A percentile compares a stretch with the other conserved stretches of the same genome.
Evolutionary conservation across 176 grass and related monocot genomes (phyloP).

Genomic region (Cenchrus purpureus): DNA sequence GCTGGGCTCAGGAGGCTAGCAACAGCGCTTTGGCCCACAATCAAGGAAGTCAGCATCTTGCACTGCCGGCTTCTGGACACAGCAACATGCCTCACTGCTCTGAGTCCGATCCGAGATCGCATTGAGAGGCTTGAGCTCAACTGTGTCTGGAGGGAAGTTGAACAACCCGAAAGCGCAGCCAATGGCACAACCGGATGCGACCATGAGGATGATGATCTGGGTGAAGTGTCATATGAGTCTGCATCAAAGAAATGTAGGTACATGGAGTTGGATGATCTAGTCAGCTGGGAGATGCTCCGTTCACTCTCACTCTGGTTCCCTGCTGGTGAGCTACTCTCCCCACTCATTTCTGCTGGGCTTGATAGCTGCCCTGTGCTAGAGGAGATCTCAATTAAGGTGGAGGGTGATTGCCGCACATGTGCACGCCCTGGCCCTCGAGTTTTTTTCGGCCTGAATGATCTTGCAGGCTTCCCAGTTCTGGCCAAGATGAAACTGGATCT

Average conservation of each 20-base stretch:
- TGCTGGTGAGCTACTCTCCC: constrained; percentile 75
- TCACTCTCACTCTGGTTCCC: constrained; percentile 85
- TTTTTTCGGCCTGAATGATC: constrained; percentile 65
- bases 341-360: constrained; percentile 62
- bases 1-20: constrained; percentile 61
- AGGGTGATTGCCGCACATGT: constrained; percentile 83
- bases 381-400: constrained; percentile 85
- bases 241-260: constrained; percentile 72
- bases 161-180: constrained; percentile 10
- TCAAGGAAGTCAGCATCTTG: constrained; percentile 77
- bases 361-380: constrained; percentile 75
- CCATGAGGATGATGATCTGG: constrained; percentile 45
- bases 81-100: constrained; percentile 52
- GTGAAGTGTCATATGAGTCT: constrained; percentile 45
- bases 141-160: constrained; percentile 64
- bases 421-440: constrained; percentile 23
- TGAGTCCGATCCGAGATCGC: constrained; percentile 63
- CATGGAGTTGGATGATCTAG: constrained; percentile 51
- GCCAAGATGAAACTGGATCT: constrained; percentile 93
- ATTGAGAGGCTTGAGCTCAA: constrained; percentile 89
- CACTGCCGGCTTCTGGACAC: constrained; percentile 72
- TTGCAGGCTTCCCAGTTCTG: constrained; percentile 61
- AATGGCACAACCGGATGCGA: constrained; percentile 38
- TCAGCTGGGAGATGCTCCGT: constrained; percentile 72
- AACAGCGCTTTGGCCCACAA: constrained; percentile 44